phyloP scores from a whole-genome alignment of 148 eudicot species.

The Pharnaceum exiguum region DNA sequence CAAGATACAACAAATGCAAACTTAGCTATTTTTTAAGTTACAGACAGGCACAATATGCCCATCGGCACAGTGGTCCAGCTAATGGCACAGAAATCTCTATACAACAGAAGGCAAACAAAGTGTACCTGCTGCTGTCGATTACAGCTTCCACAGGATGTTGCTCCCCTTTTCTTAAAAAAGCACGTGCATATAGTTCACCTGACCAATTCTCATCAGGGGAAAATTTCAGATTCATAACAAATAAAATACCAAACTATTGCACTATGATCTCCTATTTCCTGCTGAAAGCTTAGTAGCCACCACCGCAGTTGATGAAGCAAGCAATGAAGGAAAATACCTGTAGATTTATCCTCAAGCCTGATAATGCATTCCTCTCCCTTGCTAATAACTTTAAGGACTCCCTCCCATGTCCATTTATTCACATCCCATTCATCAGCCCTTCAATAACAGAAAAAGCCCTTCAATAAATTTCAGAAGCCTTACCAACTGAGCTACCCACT shows the following conservation, averaged over 20 bases:
- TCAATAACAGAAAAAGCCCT: slow-evolving; percentile 12
- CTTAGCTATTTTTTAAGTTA: background rate
- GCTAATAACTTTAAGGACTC: slow-evolving; percentile 76
- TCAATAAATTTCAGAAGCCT: slow-evolving; percentile 4
- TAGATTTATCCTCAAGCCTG: slow-evolving; percentile 82
- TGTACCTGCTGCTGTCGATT: slow-evolving; percentile 94
- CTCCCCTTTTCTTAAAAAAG: slow-evolving; percentile 89
- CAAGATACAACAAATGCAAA: slow-evolving; percentile 12
- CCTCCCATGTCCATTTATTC: slow-evolving; percentile 99
- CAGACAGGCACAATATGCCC: background rate
- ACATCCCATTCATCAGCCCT: slow-evolving; percentile 99
- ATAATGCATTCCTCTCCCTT: slow-evolving; percentile 97
- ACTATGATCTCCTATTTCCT: background rate
- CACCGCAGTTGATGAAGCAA: background rate
- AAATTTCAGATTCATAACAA: background rate
- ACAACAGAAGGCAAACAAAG: background rate
- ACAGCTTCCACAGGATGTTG: slow-evolving; percentile 96
- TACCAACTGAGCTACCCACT: background rate
- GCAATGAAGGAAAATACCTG: slow-evolving; percentile 38
- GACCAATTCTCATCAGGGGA: slow-evolving; percentile 4
- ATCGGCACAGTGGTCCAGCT: background rate
- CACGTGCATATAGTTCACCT: slow-evolving; percentile 96
- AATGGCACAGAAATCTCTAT: background rate
- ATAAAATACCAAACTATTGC: background rate
- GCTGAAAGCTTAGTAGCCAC: background rate